Evolutionary conservation across 352 stramenopile species (phyloP), one percentile per base, ranked within the genome.

Genomic region (Globisporangium takayamanum): DNA sequence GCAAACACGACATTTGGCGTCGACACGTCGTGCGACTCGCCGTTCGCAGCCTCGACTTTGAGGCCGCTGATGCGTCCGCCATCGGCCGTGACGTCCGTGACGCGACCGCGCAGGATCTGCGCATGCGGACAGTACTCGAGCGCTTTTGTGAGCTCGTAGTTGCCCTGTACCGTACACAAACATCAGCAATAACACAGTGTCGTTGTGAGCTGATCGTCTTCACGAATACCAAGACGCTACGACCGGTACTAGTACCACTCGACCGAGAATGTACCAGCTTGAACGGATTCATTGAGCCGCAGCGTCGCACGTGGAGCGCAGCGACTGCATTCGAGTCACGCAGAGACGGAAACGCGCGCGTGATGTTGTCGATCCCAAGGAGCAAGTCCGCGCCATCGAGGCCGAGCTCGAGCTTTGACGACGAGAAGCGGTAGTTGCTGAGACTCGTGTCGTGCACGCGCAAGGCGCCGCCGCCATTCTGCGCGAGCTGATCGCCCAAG

Each of bases 1-100:
- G 82, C 79, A 53, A 89, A 86, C 20, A 89, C 82, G 30, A 89
- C 72, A 10, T 80, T 84, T 11, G 76, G 73, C 0, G 81, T 88
- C 33, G 75, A 72, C 8, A 92, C 70, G 42, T 85, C 66, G 39
- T 87, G 55, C 18, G 65, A 76, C 20, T 85, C 79, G n/a, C 76
- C 79, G 46, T 65, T 77, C 1, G 72, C 61, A 1, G 74, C 72
- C 3, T 66, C 76, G 25, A 92, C 60, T 63, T 83, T 78, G 3
- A 92, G 57, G 2, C 79, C 70, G 44, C 64, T 83, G 36, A 92
- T 69, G 20, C 64, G 68, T 3, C 81, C 81, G 16, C 76, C 76
- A 1, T 57, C 65, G 11, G 69, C 68, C 37, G 73, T 70, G 46
- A 92, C 77, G 44, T 89, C 77, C 5, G 69, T 82, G 36, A 92